Percentiles rank a stretch among this genome's conserved stretches.
Conservation (phyloP, 192 early-diverging fungal genomes). For the Coemansia sp. region DNA sequence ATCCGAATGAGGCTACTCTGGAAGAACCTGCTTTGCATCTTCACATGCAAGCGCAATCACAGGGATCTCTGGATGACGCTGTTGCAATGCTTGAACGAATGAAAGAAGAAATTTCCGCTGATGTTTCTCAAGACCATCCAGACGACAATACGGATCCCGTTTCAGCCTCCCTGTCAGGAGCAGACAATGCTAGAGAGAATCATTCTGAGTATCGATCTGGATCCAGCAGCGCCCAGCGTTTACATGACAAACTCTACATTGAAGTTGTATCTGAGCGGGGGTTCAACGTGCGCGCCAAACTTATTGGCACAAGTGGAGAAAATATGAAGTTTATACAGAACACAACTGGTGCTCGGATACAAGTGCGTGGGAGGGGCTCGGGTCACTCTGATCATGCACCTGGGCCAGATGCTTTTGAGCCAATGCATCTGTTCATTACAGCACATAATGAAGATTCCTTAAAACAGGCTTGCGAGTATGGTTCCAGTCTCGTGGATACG, state of each 20-base stretch:
- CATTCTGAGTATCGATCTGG: constrained; percentile 33
- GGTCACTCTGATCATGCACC: constrained; percentile 70
- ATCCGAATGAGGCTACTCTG: constrained; percentile 69
- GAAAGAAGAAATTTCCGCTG: constrained; percentile 15
- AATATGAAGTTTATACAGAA: constrained; percentile 89
- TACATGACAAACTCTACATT: constrained; percentile 71
- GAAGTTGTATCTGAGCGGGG: constrained; percentile 72
- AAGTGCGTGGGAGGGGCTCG: constrained; percentile 82
- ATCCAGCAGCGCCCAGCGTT: constrained; percentile 7
- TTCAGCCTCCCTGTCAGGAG: constrained; percentile 8
- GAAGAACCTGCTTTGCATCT: constrained; percentile 79
- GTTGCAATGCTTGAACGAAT: constrained; percentile 73
- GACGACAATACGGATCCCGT: neutral
- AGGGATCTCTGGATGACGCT: constrained; percentile 72
- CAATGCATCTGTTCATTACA: constrained; percentile 79
- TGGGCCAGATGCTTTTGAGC: constrained; percentile 69
- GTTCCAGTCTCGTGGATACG: constrained; percentile 77
- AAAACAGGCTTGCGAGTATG: constrained; percentile 65
- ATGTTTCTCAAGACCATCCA: neutral
- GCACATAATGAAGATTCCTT: constrained; percentile 66
- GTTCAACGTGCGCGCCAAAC: constrained; percentile 83
- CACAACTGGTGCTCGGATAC: constrained; percentile 73
- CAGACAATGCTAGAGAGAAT: constrained; percentile 23
- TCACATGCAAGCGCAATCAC: constrained; percentile 67
- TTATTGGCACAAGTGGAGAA: constrained; percentile 74